Conservation (phyloP, 2,329 filamentous ascomycete species). For the Hymenoscyphus linearis region DNA sequence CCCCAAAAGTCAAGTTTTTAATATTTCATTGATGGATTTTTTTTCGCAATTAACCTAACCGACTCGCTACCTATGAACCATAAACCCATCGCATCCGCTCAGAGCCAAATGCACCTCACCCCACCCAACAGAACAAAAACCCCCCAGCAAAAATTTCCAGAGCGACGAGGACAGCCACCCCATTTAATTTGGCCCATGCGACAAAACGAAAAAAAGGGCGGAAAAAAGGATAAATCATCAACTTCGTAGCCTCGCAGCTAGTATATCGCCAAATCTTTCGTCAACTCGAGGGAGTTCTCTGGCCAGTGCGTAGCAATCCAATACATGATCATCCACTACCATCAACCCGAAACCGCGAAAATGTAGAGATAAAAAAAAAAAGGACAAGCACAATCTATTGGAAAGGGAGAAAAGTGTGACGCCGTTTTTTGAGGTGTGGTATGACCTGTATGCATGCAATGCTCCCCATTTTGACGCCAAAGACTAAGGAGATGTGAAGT, state of each 20-base stretch:
- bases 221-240: conserved; percentile 7
- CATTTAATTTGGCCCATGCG: neutral
- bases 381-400: neutral
- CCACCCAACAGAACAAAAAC: neutral
- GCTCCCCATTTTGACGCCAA: conserved; percentile 11
- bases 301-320: conserved; percentile 10
- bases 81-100: too few species aligned
- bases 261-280: conserved; percentile 5
- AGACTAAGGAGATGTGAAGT: conserved; percentile 8
- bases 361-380: neutral
- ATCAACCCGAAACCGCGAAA: neutral
- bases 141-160: neutral
- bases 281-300: neutral
- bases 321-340: neutral
- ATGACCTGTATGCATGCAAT: conserved; percentile 17
- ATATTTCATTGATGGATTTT: too few species aligned
- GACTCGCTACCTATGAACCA: too few species aligned
- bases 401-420: conserved; percentile 9
- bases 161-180: neutral
- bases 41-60: too few species aligned
- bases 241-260: conserved; percentile 12
- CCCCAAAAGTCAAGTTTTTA: too few species aligned
- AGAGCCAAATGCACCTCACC: too few species aligned
- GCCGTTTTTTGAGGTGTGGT: conserved; percentile 8
- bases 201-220: neutral